Evolutionary conservation across 73 alveolate species (phyloP), one percentile per base, ranked within the genome.

Genomic region (Paramecium primaurelia): DNA sequence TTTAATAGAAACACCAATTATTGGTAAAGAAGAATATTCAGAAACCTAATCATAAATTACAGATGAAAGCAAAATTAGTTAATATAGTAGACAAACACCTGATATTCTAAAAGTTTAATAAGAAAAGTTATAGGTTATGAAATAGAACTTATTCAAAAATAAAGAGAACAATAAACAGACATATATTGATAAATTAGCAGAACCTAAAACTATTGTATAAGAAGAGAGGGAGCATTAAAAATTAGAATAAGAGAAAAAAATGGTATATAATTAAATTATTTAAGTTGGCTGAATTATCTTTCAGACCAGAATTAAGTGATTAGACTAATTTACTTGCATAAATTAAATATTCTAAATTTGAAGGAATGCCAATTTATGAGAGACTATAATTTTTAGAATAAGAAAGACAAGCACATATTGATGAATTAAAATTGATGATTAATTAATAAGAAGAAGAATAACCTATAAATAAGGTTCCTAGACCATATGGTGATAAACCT

Each of bases 361-460:
- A 75, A 75, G 88, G 88, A 75, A 37, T 75, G 3, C 58, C 88
- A 8, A 40, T 75, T 20, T 45, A 75, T 37, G 88, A 75, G 37
- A 34, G 88, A 75, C 49, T 75, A 9, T n/a, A 40, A 34, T 2
- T 16, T 6, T 45, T 75, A 20, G 88, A 75, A 10, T 12, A 37
- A 75, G 88, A 75, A 37, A 30, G 88, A 34, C n/a, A 37, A 36
- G 88, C 42, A 1, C 88, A 75, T 38, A 75, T 75, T 75, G 68
- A 75, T 12, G 88, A 75, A 32, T 75, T 75, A 45, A 75, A 40
- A 75, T 40, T 75, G 34, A 45, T 45, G 34, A 22, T 40, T 34
- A 34, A 37, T n/a, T 14, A 75, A 45, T 14, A 75, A 11, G 88
- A 75, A 75, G 58, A 75, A 16, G 68, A 34, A 37, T 4, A 75